Evolutionary conservation across 179 eudicot genomes (phyloP), one percentile per base, ranked within the genome.

Genomic region (Spergularia azorica): DNA sequence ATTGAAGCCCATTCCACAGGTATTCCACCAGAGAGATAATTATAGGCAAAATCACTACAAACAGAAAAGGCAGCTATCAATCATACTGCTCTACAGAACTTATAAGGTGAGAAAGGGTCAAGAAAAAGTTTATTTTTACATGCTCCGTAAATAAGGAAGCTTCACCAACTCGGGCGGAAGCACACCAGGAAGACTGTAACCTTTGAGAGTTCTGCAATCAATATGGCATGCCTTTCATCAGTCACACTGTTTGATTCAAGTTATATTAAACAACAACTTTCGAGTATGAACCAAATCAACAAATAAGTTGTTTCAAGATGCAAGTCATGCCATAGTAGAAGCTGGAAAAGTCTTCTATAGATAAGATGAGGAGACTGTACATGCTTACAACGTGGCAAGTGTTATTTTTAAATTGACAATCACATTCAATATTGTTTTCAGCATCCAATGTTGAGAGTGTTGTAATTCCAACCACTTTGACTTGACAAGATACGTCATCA

Each of bases 31-130:
- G 79, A 84, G 73, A 92, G 89, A 84, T 83, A 85, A 81, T 90
- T 92, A 79, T 86, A 90, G 32, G 93, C 90, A 67, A 92, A 84
- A 88, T 92, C 95, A 79, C 97, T 92, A 76, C 78, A 77, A 76
- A 75, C 32, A 26, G 32, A 26, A 62, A 68, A 61, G 56, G 50
- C 18, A 46, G 16, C 43, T 20, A 57, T 68, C 20, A n/a, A 60
- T 50, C 50, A 54, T 38, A 26, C 71, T 21, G 36, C 16, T 63
- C 51, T 55, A 6, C 14, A 59, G 13, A 41, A 43, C 43, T 46
- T 15, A 58, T 14, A 76, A 72, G n/a, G 1, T 41, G 70, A 58
- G 20, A 63, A 70, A 55, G 43, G 9, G 56, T 36, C 52, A 51
- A 16, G 57, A 16, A 78, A 15, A 38, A 26, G 56, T 21, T 58